These are phyloP conservation scores for Acanthamoeba healyi DNA, from an alignment of 208 protist genomes.

Conservation along the genomic window DNA sequence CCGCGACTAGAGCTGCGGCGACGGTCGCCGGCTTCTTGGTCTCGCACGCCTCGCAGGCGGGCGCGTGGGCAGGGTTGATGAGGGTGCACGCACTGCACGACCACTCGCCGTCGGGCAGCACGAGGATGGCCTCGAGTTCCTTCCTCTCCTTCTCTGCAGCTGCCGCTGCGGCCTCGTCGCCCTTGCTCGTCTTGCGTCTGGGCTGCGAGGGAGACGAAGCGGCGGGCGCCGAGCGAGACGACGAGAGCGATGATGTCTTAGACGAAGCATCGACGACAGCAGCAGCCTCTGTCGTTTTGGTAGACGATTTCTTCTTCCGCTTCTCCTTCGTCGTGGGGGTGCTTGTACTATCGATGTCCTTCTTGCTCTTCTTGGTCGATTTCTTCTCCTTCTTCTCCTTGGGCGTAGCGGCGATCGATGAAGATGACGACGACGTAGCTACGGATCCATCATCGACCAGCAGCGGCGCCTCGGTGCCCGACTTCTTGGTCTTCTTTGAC, in stretches of 20 bases:
- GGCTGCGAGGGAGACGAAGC: not conserved
- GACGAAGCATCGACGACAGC: not conserved
- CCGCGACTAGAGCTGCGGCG: not conserved
- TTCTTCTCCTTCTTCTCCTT: conserved; percentile 50
- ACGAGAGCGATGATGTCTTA: not conserved
- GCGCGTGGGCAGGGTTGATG: conserved; percentile 5
- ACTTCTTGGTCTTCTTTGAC: not conserved
- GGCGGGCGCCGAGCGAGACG: not conserved
- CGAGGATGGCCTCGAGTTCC: not conserved
- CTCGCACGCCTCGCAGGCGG: conserved; percentile 32
- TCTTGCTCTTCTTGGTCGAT: not conserved
- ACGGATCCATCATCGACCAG: not conserved
- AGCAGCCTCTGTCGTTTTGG: not conserved
- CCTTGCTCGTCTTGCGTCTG: not conserved
- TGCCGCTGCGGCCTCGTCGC: not conserved
- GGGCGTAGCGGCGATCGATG: not conserved
- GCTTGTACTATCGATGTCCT: not conserved
- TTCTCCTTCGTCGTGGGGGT: conserved; percentile 30
- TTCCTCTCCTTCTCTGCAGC: not conserved
- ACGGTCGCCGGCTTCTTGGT: not conserved
- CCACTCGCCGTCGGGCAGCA: conserved; percentile 10
- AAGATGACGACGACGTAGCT: not conserved
- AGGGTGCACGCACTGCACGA: conserved; percentile 62
- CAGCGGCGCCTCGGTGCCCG: no score
- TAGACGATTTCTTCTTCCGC: conserved; percentile 1